Base-by-base conservation (phyloP, 1,284 basidiomycete genomes). In the Coniophora puteana region DNA sequence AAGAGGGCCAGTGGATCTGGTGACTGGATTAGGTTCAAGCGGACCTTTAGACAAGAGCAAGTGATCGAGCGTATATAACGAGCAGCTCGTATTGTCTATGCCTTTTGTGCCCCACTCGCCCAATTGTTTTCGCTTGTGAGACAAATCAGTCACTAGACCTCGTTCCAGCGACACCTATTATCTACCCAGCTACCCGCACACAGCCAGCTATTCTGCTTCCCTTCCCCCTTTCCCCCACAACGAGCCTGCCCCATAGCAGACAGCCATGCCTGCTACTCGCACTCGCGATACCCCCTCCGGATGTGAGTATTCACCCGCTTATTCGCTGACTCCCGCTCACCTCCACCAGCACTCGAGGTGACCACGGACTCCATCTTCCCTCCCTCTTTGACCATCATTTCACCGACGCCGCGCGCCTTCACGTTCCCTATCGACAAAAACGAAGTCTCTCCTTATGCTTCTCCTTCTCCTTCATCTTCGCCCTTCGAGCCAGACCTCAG, bases 331-430 rank as follows among this genome's bases (percentile, higher is more conserved):
- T 1, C 14, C 31, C 38, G 51, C 63, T 66, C 58, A 63, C 54
- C 51, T 21, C 28, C 29, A 36, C n/a, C 58, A 83, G 79, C 75
- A 72, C 81, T 85, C 71, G 77, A 84, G 70, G 82, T 86, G 71
- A 73, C 76, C 57, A 78, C 79, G 61, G 77, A 80, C 62, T 69
- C 71, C 48, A 72, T 70, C 29, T 72, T 68, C 47, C 65, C 68
- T 46, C 83, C 81, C n/a, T 66, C 73, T 28, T 62, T 84, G 47
- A 64, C 77, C 50, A 80, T 87, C 62, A 63, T 83, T 61, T 81
- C 83, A 20, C 83, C 83, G 38, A 87, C 83, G 60, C 83, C 84
- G 61, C 82, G 84, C 68, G 77, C 84, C 59, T 77, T 79, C 64
- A 71, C 76, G 41, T 86, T 87, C 69, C 78, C 82, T 65, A 61